phyloP scores from a whole-genome alignment of 306 rosid genomes.

The Potentilla sterilis region DNA sequence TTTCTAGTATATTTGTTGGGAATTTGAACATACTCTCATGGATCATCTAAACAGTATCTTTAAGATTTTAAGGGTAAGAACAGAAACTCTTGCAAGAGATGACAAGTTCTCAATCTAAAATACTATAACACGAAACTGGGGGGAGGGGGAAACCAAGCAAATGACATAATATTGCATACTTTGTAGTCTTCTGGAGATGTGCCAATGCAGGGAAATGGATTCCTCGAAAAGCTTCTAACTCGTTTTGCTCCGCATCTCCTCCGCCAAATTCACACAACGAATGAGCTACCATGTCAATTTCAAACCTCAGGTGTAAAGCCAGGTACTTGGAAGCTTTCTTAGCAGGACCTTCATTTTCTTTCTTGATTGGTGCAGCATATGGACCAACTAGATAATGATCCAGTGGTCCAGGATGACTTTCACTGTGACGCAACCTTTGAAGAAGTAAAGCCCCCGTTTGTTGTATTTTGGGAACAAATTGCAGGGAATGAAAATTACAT shows the following conservation, averaged over 20 bases:
- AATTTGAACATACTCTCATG: too few relatives aligned
- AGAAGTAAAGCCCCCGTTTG: slow-evolving; percentile 85
- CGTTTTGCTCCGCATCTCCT: slow-evolving; percentile 84
- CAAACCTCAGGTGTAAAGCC: slow-evolving; percentile 92
- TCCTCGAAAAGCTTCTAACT: slow-evolving; percentile 84
- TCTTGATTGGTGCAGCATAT: slow-evolving; percentile 41
- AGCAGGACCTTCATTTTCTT: slow-evolving; percentile 34
- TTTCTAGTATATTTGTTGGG: too few relatives aligned
- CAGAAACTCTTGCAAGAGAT: background rate
- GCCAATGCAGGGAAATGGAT: slow-evolving; percentile 89
- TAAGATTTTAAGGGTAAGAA: background rate
- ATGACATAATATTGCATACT: slow-evolving; percentile 41
- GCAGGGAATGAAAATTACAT: slow-evolving; percentile 94
- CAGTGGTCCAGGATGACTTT: slow-evolving; percentile 55
- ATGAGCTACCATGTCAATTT: slow-evolving; percentile 98
- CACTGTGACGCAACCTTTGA: slow-evolving; percentile 69
- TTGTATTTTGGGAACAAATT: slow-evolving; percentile 92
- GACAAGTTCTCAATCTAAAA: background rate
- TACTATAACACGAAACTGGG: background rate
- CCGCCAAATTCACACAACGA: slow-evolving; percentile 97
- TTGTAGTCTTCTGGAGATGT: slow-evolving; percentile 57
- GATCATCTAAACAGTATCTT: background rate
- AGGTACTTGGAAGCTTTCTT: slow-evolving; percentile 78
- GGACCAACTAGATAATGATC: slow-evolving; percentile 74
- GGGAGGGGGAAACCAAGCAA: background rate